Conservation (phyloP, 1,284 basidiomycete genomes). For the Pterula multifida region DNA sequence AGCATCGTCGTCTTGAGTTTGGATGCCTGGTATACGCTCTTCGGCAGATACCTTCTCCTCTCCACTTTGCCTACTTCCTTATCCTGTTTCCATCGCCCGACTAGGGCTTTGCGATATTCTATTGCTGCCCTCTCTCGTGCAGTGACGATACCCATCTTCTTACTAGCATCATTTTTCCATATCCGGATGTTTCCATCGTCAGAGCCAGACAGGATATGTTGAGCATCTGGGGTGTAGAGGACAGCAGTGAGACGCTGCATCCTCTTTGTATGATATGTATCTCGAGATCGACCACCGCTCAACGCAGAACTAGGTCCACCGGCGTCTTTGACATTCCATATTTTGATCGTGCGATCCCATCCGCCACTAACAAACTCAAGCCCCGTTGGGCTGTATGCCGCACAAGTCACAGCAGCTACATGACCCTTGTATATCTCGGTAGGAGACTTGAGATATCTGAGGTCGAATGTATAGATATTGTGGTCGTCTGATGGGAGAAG, state of each 20-base stretch:
- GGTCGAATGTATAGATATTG: constrained; percentile 97
- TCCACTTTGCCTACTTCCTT: constrained; percentile 74
- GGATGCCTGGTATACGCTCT: constrained; percentile 78
- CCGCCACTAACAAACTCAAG: constrained; percentile 91
- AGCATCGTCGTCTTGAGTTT: constrained; percentile 91
- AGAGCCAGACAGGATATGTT: constrained; percentile 88
- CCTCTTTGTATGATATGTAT: constrained; percentile 96
- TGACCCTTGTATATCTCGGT: constrained; percentile 97
- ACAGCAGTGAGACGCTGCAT: constrained; percentile 88
- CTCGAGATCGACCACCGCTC: constrained; percentile 19
- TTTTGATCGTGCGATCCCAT: constrained; percentile 89
- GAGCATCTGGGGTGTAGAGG: constrained; percentile 80
- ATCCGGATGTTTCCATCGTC: constrained; percentile 96
- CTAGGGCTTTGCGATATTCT: constrained; percentile 86
- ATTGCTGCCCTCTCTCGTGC: constrained; percentile 87
- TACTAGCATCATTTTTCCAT: constrained; percentile 92
- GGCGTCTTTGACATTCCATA: constrained; percentile 88
- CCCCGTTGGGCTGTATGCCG: constrained; percentile 94
- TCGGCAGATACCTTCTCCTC: constrained; percentile 82
- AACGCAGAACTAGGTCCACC: constrained; percentile 34
- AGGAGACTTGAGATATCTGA: constrained; percentile 74
- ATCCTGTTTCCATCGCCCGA: constrained; percentile 83
- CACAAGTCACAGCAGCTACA: constrained; percentile 89
- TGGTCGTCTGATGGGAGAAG: constrained; percentile 96
- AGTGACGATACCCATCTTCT: constrained; percentile 86